Percentiles rank a stretch among this genome's conserved stretches.
These are phyloP conservation scores for Ceratobasidium papillatum DNA, from an alignment of 1,284 basidiomycete species.

Conservation along the genomic window DNA sequence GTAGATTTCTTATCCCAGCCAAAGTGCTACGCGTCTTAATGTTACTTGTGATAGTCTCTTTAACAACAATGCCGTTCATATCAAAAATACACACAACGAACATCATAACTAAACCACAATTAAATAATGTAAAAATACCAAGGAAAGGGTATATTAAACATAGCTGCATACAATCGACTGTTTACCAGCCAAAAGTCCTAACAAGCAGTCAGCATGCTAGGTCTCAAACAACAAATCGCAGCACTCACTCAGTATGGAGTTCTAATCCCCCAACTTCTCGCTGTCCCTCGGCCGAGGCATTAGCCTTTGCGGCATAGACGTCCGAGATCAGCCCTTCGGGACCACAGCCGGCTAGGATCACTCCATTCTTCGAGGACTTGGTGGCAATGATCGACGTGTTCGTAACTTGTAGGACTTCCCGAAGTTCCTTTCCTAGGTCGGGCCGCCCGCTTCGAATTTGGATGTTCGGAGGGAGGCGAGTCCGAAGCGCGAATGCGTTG, in stretches of 20 bases:
- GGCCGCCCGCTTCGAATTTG: slow-evolving; percentile 62
- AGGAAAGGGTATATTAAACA: not conserved
- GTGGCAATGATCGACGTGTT: slow-evolving; percentile 59
- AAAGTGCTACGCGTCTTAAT: too few relatives aligned
- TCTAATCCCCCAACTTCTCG: slow-evolving; percentile 12
- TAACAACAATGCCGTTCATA: too few relatives aligned
- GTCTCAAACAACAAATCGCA: not conserved
- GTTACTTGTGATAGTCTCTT: too few relatives aligned
- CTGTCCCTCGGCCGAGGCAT: not conserved
- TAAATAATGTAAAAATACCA: not conserved
- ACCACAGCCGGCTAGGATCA: slow-evolving; percentile 73
- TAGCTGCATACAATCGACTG: not conserved
- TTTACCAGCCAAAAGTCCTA: slow-evolving; percentile 37
- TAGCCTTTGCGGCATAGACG: slow-evolving; percentile 49
- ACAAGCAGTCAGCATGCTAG: not conserved
- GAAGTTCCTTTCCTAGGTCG: slow-evolving; percentile 49
- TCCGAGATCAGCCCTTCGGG: slow-evolving; percentile 65
- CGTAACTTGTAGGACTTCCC: slow-evolving; percentile 58
- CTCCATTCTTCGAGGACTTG: slow-evolving; percentile 60
- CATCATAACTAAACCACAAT: not conserved
- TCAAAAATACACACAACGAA: too few relatives aligned
- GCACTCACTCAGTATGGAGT: slow-evolving; percentile 27
- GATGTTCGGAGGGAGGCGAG: slow-evolving; percentile 54
- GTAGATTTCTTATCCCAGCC: too few relatives aligned
- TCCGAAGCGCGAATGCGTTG: slow-evolving; percentile 48